Evolutionary conservation across 805 yeast species (phyloP), one percentile per base, ranked within the genome.

Genomic region (Candida mattraensis): DNA sequence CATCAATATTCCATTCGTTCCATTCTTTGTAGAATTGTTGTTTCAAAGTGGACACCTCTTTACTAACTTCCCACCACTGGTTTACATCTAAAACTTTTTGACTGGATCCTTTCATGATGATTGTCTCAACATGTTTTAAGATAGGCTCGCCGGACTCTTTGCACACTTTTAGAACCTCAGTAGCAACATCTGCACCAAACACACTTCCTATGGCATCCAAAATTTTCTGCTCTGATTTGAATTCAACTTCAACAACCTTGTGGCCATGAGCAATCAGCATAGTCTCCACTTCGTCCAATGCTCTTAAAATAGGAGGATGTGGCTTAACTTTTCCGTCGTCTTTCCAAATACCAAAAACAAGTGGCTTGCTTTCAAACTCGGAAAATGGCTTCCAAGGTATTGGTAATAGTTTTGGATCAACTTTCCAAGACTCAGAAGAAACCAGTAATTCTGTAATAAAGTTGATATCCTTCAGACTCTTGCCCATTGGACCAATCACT

Each of bases 261-360:
- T 72, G 77, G 18, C 82, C 80, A 12, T 66, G 65, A 17, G 14
- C 11, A 15, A 5, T 7, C 5, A 33, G 32, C 7, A 4, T 17
- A 3, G 12, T 9, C 19, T 30, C 35, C 16, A 21, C 21, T 16
- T 51, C 48, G 17, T 63, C 50, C 24, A 76, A 24, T 9, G 69
- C 76, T 39, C 80, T 61, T 6, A 56, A 42, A 11, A 78, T 64
- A 7, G 82, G 80, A 1, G 83, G 82, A 16, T 72, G 71, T n/a
- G 81, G 81, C 35, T 63, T 59, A 8, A 71, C 65, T 20, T 56
- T 47, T 7, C 63, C 61, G 49, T 77, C 80, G 51, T 65, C 67
- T 15, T 47, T 47, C 44, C 70, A 44, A 7, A 74, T 48, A 4
- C 78, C 82, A 45, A 77, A 50, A 10, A 56, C 64, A 13, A 74